Evolutionary conservation across 441 rosid species (phyloP).

Genomic region (Cnidoscolus chayamansa): DNA sequence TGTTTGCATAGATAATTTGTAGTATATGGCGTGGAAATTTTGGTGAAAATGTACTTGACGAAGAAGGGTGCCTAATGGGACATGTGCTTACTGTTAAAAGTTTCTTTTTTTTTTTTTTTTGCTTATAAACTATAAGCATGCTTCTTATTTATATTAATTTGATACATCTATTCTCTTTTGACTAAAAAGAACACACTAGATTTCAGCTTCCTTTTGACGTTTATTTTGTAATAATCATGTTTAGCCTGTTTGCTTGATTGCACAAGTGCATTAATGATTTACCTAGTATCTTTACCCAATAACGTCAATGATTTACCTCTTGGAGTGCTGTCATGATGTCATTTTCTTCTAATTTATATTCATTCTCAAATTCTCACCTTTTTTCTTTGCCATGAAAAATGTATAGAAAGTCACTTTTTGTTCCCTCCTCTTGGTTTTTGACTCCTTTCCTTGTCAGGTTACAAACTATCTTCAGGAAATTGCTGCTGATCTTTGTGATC

Average conservation of each 20-base stretch:
- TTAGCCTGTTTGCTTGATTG: not conserved
- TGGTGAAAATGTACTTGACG: not conserved
- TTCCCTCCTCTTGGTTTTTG: slow-evolving; percentile 1
- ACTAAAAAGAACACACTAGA: not conserved
- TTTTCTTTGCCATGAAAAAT: not conserved
- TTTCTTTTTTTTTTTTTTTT: not conserved
- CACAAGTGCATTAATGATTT: not conserved
- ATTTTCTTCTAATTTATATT: not conserved
- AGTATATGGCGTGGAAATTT: not conserved
- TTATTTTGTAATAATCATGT: not conserved
- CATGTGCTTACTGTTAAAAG: not conserved
- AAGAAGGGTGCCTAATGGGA: not conserved
- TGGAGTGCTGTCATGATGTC: not conserved
- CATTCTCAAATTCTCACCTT: not conserved
- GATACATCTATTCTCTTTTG: not conserved
- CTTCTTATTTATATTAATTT: slow-evolving; percentile 2
- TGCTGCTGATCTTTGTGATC: slow-evolving; percentile 90
- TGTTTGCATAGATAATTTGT: not conserved
- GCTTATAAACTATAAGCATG: not conserved
- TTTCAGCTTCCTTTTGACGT: not conserved
- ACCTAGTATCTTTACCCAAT: not conserved
- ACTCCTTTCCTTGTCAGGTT: slow-evolving; percentile 50
- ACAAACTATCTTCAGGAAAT: slow-evolving; percentile 92
- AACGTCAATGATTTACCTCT: too few species aligned
- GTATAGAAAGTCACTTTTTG: not conserved